Percentiles rank a stretch among this genome's conserved stretches.
Evolutionary conservation across 2,329 filamentous ascomycete genomes (phyloP).

Genomic region (Trichoderma guizhouense): DNA sequence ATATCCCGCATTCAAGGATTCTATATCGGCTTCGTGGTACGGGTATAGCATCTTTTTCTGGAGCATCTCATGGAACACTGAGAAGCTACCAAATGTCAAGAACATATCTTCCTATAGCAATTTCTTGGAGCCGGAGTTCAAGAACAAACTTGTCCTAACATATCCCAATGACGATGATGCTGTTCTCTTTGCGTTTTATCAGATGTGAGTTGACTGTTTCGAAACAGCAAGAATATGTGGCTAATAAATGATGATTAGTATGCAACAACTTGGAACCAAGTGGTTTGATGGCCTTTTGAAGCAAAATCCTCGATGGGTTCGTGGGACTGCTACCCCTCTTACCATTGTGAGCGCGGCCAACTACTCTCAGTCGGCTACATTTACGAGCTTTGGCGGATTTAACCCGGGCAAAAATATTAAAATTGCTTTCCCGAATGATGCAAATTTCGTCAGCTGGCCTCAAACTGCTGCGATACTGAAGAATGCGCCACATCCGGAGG

Average conservation of each 20-base stretch:
- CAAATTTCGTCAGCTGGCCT: conserved; percentile 45
- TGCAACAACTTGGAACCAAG: conserved; percentile 39
- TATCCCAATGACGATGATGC: conserved; percentile 59
- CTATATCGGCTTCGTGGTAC: conserved; percentile 39
- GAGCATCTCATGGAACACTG: conserved; percentile 34
- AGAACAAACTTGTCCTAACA: conserved; percentile 51
- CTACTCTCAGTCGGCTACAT: conserved; percentile 33
- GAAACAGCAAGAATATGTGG: neutral
- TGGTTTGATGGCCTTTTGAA: conserved; percentile 48
- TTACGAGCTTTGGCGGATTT: conserved; percentile 29
- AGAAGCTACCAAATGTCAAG: conserved; percentile 32
- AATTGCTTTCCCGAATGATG: conserved; percentile 34
- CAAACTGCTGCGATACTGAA: conserved; percentile 48
- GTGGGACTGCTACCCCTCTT: conserved; percentile 44
- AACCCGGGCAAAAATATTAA: conserved; percentile 22
- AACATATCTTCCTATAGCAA: conserved; percentile 39
- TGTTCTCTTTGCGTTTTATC: conserved; percentile 47
- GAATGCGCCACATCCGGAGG: conserved; percentile 47
- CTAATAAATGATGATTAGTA: conserved; percentile 22
- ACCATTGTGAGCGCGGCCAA: conserved; percentile 33
- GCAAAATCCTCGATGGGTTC: conserved; percentile 53
- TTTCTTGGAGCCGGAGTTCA: conserved; percentile 47
- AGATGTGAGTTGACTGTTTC: conserved; percentile 39
- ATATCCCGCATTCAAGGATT: conserved; percentile 40
- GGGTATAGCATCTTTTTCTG: conserved; percentile 40